These are phyloP conservation scores for Drosera capensis DNA, from an alignment of 148 eudicot genomes.

Conservation along the genomic window DNA sequence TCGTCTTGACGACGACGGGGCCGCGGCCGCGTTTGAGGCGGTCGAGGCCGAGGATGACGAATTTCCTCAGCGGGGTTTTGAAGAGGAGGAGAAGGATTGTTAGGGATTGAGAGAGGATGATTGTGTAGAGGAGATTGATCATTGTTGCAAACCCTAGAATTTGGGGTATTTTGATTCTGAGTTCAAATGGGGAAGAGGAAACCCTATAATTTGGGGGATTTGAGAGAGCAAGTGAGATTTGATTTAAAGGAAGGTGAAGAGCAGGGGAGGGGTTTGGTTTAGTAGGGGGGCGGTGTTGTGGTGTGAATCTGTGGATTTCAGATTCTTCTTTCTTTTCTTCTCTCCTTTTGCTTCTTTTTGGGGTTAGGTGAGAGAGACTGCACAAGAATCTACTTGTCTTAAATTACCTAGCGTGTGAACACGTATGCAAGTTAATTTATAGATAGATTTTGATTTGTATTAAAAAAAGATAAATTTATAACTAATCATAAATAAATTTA, in stretches of 20 bases:
- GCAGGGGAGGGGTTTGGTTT: background rate
- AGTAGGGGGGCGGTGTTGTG: too few species aligned
- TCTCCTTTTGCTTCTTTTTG: too few species aligned
- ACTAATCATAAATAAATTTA: too few species aligned
- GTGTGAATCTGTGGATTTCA: too few species aligned
- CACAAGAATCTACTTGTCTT: too few species aligned
- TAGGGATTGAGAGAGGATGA: conserved; percentile 17
- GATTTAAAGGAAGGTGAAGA: background rate
- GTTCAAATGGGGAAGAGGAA: background rate
- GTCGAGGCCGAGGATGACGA: conserved; percentile 21
- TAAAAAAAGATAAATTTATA: too few species aligned
- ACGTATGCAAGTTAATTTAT: too few species aligned
- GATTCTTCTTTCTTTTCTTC: too few species aligned
- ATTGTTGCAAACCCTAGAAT: conserved; percentile 7
- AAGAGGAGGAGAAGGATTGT: conserved; percentile 21
- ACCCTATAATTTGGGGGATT: too few species aligned
- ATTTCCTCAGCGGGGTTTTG: conserved; percentile 21
- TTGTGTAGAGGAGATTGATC: conserved; percentile 21
- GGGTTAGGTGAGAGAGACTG: too few species aligned
- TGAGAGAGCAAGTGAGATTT: background rate
- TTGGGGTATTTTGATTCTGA: background rate
- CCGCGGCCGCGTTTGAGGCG: conserved; percentile 27
- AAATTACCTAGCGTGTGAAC: too few species aligned
- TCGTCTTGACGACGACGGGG: conserved; percentile 17
- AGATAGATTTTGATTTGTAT: too few species aligned